Evolutionary conservation across 805 yeast species (phyloP), one percentile per base, ranked within the genome.

Genomic region (Blastobotrys robertii): DNA sequence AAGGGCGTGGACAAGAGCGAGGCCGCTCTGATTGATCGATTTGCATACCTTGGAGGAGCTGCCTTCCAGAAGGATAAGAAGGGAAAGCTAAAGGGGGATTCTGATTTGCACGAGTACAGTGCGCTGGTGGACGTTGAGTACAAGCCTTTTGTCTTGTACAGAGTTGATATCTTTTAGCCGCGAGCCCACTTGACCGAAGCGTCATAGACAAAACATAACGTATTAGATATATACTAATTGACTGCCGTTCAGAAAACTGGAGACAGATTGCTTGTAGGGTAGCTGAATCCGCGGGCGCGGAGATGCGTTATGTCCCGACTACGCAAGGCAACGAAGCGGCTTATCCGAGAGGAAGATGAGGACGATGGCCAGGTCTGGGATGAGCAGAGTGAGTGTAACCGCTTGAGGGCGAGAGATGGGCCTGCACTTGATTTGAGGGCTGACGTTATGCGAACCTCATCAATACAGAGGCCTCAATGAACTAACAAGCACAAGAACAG

Each of bases 121-220:
- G 77, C 94, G 1, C 67, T 92, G 55, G 96, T 87, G 39, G 98
- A 92, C 64, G 78, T 90, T 25, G 97, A 90, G 45, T 90, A 90
- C 62, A 95, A 90, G 66, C 97, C 97, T 41, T 92, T 92, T 66
- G 98, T 90, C 42, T 65, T 92, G 52, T 90, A 85, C 62, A 74
- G 73, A 39, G 64, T 77, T 35, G 71, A 65, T 45, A 51, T 76
- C 38, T 34, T 39, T 11, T 37, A 31, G 31, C 11, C 36, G 28
- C 19, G n/a, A 19, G 22, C 22, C 14, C 14, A 31, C 14, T 31
- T 14, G 14, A 14, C 34, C 8, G 15, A 8, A 12, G 34, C 34
- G 14, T 14, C 34, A 12, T 30, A 30, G 11, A 30, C 32, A 30
- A 19, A 19, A 19, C 25, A 19, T 19, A 19, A 19, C 25, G 6